Conservation (phyloP, 176 grass and related monocot species). For the Cenchrus americanus region DNA sequence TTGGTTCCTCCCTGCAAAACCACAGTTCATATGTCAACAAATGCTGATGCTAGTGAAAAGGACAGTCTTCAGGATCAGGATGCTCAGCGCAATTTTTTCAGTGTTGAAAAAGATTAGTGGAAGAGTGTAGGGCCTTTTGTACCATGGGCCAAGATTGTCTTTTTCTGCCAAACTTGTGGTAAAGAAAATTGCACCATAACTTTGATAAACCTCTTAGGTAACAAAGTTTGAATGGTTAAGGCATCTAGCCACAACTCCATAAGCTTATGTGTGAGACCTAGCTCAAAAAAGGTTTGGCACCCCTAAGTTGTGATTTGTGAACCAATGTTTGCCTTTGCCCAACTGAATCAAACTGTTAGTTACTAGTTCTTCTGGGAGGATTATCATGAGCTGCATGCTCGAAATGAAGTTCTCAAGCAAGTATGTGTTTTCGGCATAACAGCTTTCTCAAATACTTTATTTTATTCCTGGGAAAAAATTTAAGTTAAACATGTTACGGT, state of each 20-base stretch:
- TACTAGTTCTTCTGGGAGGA: not conserved
- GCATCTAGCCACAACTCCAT: not conserved
- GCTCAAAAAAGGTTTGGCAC: not conserved
- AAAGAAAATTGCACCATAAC: not conserved
- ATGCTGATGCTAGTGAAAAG: not conserved
- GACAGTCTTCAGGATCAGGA: not conserved
- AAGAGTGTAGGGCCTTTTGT: not conserved
- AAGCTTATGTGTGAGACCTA: not conserved
- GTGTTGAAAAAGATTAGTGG: not conserved
- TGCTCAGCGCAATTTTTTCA: not conserved
- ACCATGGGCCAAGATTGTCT: not conserved
- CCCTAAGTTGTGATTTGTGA: conserved; percentile 18
- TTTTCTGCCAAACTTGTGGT: not conserved
- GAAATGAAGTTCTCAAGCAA: not conserved
- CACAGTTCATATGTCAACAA: conserved; percentile 23
- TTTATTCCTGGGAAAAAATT: not conserved
- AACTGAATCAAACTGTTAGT: conserved; percentile 17
- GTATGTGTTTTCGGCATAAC: not conserved
- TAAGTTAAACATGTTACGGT: not conserved
- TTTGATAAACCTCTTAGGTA: not conserved
- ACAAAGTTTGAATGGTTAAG: not conserved
- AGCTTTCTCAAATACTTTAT: not conserved
- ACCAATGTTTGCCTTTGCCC: not conserved
- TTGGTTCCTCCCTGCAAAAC: conserved; percentile 87
- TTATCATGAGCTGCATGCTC: not conserved